Conservation (phyloP, 2,329 filamentous ascomycete genomes). For the Fonsecaea multimorphosa region DNA sequence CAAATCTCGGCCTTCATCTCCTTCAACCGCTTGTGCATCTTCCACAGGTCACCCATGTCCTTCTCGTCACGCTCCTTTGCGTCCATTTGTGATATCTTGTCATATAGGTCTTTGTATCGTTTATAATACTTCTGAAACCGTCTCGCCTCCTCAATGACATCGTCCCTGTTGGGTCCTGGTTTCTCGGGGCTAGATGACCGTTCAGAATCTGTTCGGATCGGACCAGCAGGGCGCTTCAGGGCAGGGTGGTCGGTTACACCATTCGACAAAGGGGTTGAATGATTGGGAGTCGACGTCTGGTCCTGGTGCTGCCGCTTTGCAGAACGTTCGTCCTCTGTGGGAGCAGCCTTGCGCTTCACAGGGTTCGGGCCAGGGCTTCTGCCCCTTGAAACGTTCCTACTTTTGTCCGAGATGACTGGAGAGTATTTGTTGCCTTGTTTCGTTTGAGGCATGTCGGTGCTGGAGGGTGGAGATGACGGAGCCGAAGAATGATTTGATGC, state of each 20-base stretch:
- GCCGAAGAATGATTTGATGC: slow-evolving; percentile 50
- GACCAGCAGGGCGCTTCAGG: slow-evolving; percentile 23
- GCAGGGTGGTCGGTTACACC: slow-evolving; percentile 12
- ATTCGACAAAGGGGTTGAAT: slow-evolving; percentile 39
- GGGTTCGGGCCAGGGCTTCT: slow-evolving; percentile 44
- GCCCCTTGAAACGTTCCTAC: slow-evolving; percentile 27
- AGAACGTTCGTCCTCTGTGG: slow-evolving; percentile 40
- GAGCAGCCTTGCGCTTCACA: slow-evolving; percentile 51
- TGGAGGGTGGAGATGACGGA: slow-evolving; percentile 53
- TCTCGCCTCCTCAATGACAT: slow-evolving; percentile 45
- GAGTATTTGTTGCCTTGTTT: slow-evolving; percentile 44
- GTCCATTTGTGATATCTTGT: slow-evolving; percentile 48
- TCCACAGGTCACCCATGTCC: slow-evolving; percentile 57
- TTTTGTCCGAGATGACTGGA: slow-evolving; percentile 37
- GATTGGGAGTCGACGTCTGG: slow-evolving; percentile 24
- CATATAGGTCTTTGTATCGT: slow-evolving; percentile 63
- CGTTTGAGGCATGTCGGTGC: slow-evolving; percentile 36
- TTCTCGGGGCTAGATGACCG: slow-evolving; percentile 42
- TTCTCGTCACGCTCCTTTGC: slow-evolving; percentile 56
- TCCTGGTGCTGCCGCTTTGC: slow-evolving; percentile 42
- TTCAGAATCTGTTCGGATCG: slow-evolving; percentile 30
- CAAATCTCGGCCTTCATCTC: slow-evolving; percentile 42
- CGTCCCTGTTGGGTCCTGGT: slow-evolving; percentile 49
- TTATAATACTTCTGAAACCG: slow-evolving; percentile 65
- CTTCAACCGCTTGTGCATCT: slow-evolving; percentile 41